phyloP scores from a whole-genome alignment of 257 asterid species.

The Pogostemon cablin region DNA sequence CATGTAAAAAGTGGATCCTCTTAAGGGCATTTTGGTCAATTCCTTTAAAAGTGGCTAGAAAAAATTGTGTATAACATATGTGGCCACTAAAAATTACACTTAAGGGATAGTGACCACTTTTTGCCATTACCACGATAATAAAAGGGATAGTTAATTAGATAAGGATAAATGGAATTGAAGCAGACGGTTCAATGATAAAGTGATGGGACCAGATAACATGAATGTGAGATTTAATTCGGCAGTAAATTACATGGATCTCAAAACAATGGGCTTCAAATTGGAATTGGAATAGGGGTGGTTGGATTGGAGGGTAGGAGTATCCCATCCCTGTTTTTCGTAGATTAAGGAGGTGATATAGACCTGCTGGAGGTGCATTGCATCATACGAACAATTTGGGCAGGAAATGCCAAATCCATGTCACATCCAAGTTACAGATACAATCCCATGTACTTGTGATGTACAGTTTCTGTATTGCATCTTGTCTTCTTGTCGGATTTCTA shows the following conservation, averaged over 20 bases:
- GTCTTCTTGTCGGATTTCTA: not conserved
- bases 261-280: conserved; percentile 7
- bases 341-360: conserved; percentile 2
- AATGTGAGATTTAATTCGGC: conserved; percentile 2
- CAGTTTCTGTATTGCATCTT: not conserved
- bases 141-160: conserved; percentile 2
- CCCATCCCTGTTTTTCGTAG: not conserved
- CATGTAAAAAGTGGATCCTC: no score
- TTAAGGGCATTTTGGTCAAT: no score
- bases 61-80: no score
- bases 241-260: conserved; percentile 11
- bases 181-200: conserved; percentile 24
- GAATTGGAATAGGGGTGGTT: conserved; percentile 13
- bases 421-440: conserved; percentile 19
- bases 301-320: not conserved
- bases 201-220: conserved; percentile 28
- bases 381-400: not conserved
- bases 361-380: conserved; percentile 27
- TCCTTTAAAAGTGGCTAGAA: no score
- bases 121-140: no score
- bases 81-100: no score
- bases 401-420: conserved; percentile 22
- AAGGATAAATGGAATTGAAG: conserved; percentile 27
- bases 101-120: no score
- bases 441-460: conserved; percentile 24